Evolutionary conservation across 2,329 filamentous ascomycete genomes (phyloP).

Genomic region (Raffaelea albimanens): DNA sequence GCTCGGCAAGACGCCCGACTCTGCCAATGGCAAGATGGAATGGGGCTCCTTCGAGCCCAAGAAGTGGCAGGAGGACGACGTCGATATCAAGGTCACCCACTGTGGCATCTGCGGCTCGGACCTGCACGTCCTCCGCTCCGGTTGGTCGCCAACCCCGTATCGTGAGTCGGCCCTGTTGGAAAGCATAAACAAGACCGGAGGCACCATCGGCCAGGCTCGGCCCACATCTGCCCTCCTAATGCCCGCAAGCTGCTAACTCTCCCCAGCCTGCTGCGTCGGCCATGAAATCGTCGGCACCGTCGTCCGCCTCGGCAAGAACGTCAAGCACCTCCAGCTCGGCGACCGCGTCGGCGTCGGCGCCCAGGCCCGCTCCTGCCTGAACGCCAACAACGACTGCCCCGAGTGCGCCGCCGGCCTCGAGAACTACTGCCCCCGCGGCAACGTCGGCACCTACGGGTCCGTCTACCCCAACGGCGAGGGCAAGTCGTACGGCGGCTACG

Average conservation of each 20-base stretch:
- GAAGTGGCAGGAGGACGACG: constrained; percentile 54
- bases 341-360: constrained; percentile 15
- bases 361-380: constrained; percentile 12
- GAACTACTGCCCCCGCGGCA: constrained; percentile 8
- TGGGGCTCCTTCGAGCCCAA: constrained; percentile 53
- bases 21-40: constrained; percentile 41
- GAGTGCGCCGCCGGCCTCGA: constrained; percentile 7
- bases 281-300: constrained; percentile 57
- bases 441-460: constrained; percentile 8
- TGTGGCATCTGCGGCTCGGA: constrained; percentile 59
- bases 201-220: no score
- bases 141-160: constrained; percentile 27
- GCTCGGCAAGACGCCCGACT: constrained; percentile 31
- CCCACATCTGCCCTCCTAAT: no score
- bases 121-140: constrained; percentile 47
- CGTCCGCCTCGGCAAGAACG: constrained; percentile 41
- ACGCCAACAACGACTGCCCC: constrained; percentile 23
- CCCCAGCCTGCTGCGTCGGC: constrained; percentile 43
- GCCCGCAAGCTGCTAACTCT: not conserved
- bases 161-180: no score
- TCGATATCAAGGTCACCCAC: constrained; percentile 57
- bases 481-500: constrained; percentile 18
- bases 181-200: no score
- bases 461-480: constrained; percentile 27
- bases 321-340: constrained; percentile 26